These are phyloP conservation scores for Phialocephala subalpina DNA, from an alignment of 2,329 filamentous ascomycete species.

Conservation along the genomic window DNA sequence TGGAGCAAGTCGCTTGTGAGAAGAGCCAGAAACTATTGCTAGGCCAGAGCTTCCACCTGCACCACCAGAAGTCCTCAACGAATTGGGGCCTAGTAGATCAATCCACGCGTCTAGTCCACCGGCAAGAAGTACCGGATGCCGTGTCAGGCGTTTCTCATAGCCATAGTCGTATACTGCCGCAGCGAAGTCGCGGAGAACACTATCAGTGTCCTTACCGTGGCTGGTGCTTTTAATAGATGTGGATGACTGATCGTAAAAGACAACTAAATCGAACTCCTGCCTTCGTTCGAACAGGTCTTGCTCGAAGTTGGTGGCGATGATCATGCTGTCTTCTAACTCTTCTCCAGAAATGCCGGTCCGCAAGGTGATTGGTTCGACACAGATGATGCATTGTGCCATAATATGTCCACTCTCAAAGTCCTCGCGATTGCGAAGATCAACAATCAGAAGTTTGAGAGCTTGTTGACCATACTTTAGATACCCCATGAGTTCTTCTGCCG, in stretches of 20 bases:
- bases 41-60: slow-evolving; percentile 23
- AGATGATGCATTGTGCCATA: slow-evolving; percentile 82
- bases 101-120: slow-evolving; percentile 90
- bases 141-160: slow-evolving; percentile 76
- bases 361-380: slow-evolving; percentile 83
- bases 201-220: slow-evolving; percentile 53
- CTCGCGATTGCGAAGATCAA: slow-evolving; percentile 83
- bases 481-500: slow-evolving; percentile 72
- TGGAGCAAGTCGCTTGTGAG: slow-evolving; percentile 15
- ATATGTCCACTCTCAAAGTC: slow-evolving; percentile 92
- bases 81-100: slow-evolving; percentile 72
- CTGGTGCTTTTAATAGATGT: slow-evolving; percentile 43
- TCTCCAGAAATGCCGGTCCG: slow-evolving; percentile 71
- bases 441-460: slow-evolving; percentile 74
- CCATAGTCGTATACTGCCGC: slow-evolving; percentile 87
- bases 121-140: slow-evolving; percentile 77
- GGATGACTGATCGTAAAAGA: slow-evolving; percentile 85
- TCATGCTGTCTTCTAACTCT: slow-evolving; percentile 71
- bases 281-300: slow-evolving; percentile 75
- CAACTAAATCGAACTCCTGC: slow-evolving; percentile 83
- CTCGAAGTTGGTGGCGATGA: slow-evolving; percentile 78
- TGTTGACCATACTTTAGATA: slow-evolving; percentile 65
- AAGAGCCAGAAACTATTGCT: background rate
- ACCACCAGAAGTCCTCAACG: slow-evolving; percentile 55
- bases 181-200: slow-evolving; percentile 75